Evolutionary conservation across 2,329 filamentous ascomycete genomes (phyloP).

Genomic region (Colletotrichum tanaceti): DNA sequence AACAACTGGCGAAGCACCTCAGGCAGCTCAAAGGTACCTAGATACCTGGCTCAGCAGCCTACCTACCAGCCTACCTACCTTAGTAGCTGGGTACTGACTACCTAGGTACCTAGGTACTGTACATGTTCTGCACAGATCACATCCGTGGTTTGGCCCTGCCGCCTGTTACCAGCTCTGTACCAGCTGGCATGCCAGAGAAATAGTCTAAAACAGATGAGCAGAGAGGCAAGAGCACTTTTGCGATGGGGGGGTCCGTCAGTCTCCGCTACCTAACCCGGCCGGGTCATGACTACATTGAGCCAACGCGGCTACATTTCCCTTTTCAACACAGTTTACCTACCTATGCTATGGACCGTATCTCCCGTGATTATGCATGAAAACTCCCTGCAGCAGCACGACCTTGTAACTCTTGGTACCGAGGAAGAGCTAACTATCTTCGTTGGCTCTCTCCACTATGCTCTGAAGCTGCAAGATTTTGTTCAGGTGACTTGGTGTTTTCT

Average conservation of each 20-base stretch:
- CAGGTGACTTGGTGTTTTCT: conserved; percentile 3
- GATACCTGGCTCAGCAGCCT: too few species aligned
- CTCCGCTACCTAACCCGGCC: neutral
- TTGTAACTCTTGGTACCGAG: conserved; percentile 16
- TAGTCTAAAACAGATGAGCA: neutral
- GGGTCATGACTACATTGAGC: conserved; percentile 7
- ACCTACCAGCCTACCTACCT: too few species aligned
- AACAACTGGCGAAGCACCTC: conserved; percentile 23
- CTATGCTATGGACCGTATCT: conserved; percentile 1
- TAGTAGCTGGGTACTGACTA: too few species aligned
- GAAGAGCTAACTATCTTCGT: conserved; percentile 17
- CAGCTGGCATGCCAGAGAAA: neutral
- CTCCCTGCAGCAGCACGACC: conserved; percentile 12
- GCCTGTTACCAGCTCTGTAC: neutral
- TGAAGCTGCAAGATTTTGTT: conserved; percentile 19
- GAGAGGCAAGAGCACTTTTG: neutral
- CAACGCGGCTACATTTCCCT: neutral
- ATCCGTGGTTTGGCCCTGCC: neutral
- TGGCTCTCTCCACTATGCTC: conserved; percentile 20
- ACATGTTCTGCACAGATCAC: conserved; percentile 25
- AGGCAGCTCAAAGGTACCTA: conserved; percentile 4
- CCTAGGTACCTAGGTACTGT: too few species aligned
- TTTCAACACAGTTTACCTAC: conserved; percentile 3
- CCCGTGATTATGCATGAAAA: conserved; percentile 11
- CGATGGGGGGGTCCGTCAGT: neutral